A percentile compares a stretch with the other conserved stretches of the same genome.
Evolutionary conservation across 805 yeast genomes (phyloP).

Genomic region (Metschnikowia lunata): DNA sequence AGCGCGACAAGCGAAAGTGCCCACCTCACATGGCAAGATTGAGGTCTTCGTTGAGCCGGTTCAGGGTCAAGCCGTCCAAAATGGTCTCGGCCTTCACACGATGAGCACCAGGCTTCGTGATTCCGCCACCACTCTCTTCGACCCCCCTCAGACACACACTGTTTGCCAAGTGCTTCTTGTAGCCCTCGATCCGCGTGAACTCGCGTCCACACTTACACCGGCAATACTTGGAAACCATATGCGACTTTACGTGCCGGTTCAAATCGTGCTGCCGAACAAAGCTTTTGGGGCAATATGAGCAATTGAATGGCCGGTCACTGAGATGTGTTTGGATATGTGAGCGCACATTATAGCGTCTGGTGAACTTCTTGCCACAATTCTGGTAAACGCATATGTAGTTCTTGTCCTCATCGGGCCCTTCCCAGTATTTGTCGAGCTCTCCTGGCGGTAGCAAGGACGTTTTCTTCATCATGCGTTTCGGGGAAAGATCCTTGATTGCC

Average conservation of each 20-base stretch:
- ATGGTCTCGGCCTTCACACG: slow-evolving; percentile 10
- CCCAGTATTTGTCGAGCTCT: slow-evolving; percentile 75
- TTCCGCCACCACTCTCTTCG: slow-evolving; percentile 8
- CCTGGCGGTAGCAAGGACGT: slow-evolving; percentile 83
- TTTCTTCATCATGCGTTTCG: slow-evolving; percentile 46
- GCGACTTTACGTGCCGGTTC: slow-evolving; percentile 84
- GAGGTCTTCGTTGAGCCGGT: slow-evolving; percentile 17
- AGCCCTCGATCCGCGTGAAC: slow-evolving; percentile 85
- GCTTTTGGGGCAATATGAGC: slow-evolving; percentile 72
- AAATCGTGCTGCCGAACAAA: slow-evolving; percentile 96
- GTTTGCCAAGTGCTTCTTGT: slow-evolving; percentile 67
- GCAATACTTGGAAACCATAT: slow-evolving; percentile 60
- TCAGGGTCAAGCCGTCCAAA: slow-evolving; percentile 16
- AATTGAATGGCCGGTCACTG: slow-evolving; percentile 87
- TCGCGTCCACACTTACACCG: slow-evolving; percentile 92
- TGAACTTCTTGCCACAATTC: slow-evolving; percentile 76
- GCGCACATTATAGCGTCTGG: slow-evolving; percentile 85
- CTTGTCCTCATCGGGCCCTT: slow-evolving; percentile 72
- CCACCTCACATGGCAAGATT: slow-evolving; percentile 4
- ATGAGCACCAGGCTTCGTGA: slow-evolving; percentile 13
- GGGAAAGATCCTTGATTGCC: slow-evolving; percentile 41
- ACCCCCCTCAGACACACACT: slow-evolving; percentile 10
- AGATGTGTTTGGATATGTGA: slow-evolving; percentile 96
- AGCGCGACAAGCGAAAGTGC: not conserved
- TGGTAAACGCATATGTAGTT: slow-evolving; percentile 71